These are phyloP conservation scores for Penicillium sp. DNA, from an alignment of 2,329 filamentous ascomycete genomes.

Conservation along the genomic window DNA sequence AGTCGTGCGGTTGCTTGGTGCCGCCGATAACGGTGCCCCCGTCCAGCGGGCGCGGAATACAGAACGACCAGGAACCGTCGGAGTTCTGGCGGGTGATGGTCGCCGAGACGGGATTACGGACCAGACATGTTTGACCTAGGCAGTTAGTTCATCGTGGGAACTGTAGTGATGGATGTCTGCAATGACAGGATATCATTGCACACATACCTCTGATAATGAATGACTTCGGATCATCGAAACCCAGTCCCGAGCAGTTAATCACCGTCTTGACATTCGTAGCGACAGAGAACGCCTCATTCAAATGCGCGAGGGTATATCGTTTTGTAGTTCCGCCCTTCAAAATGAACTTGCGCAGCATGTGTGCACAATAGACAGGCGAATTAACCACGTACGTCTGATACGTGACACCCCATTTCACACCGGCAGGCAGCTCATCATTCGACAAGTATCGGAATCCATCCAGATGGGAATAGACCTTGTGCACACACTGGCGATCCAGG, in stretches of 20 bases:
- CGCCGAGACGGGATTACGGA: slow-evolving; percentile 41
- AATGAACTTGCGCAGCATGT: slow-evolving; percentile 40
- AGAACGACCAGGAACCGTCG: slow-evolving; percentile 60
- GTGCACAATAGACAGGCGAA: slow-evolving; percentile 41
- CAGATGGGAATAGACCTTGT: slow-evolving; percentile 28
- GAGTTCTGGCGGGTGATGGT: slow-evolving; percentile 57
- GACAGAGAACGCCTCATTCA: slow-evolving; percentile 38
- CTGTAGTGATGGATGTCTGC: not conserved
- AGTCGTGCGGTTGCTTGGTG: slow-evolving; percentile 58
- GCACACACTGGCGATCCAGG: slow-evolving; percentile 24
- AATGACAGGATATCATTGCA: too few relatives aligned
- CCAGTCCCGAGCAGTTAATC: slow-evolving; percentile 44
- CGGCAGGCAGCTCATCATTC: slow-evolving; percentile 28
- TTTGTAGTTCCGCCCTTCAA: slow-evolving; percentile 34
- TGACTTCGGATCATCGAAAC: slow-evolving; percentile 40
- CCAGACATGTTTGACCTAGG: slow-evolving; percentile 45
- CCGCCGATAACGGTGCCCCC: slow-evolving; percentile 63
- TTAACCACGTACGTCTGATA: slow-evolving; percentile 44
- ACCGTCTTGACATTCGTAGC: slow-evolving; percentile 33
- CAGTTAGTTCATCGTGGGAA: not conserved
- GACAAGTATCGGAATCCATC: slow-evolving; percentile 35
- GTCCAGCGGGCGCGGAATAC: slow-evolving; percentile 56
- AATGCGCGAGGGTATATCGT: slow-evolving; percentile 25
- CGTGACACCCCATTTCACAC: slow-evolving; percentile 39
- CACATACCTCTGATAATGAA: slow-evolving; percentile 42